Base-by-base conservation (phyloP, 2,329 filamentous ascomycete genomes). In the Alternaria hordeiaustralica region DNA sequence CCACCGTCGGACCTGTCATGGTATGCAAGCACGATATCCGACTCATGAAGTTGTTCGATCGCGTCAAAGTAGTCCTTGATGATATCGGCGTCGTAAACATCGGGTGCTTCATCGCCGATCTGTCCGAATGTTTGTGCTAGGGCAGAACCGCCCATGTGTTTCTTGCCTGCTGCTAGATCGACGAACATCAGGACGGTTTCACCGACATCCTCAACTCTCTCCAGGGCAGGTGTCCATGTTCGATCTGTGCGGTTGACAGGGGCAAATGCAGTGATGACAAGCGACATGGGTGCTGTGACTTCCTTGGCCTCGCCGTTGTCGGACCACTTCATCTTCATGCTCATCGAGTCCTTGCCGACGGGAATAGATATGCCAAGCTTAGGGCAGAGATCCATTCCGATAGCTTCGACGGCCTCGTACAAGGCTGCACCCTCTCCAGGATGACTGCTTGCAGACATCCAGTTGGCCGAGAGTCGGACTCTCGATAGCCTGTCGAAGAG, bases 371-470 rank as follows among this genome's bases (percentile, higher is more conserved):
- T 89, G 33, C 92, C 93, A n/a, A 98, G 86, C 72, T 92, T 86
- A 2, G 94, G 94, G 81, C 96, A 99, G 9, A 99, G 85, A 51
- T 97, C 92, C 88, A 97, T 91, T 53, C 94, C 94, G 61, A 97
- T 94, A 10, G 95, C 94, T 77, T 97, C 88, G 3, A 97, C 96
- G 28, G 94, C 96, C 80, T 97, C 93, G 75, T 97, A 98, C 30
- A 98, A 86, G 15, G 91, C 93, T 43, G 95, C 94, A 44, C 93
- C 94, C 81, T 99, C 96, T 50, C 96, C 96, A 21, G 92, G 90
- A 78, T 97, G 94, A 76, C 90, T 94, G 64, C 94, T 92, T n/a
- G 95, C 95, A 4, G 94, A 94, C 96, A 98, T 98, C 95, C 95
- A 99, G 83, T 99, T 98, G 54, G 95, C 95, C 4, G 94, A 97